phyloP scores from a whole-genome alignment of 2,329 filamentous ascomycete genomes.

The Colletotrichum neosansevieriae region DNA sequence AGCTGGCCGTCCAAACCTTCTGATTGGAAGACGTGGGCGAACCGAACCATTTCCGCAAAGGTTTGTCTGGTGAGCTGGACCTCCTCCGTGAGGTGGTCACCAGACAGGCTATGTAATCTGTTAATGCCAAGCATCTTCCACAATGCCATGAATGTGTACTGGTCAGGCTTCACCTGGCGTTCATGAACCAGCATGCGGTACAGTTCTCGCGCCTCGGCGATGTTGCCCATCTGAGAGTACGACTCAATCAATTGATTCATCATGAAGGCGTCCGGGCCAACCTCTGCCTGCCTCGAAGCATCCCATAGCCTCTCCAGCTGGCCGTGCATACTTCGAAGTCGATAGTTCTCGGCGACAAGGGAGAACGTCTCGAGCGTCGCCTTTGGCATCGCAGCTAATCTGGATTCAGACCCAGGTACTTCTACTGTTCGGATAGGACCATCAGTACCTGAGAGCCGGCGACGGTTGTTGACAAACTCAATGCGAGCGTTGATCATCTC shows the following conservation, averaged over 20 bases:
- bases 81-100: constrained; percentile 48
- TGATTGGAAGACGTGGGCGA: constrained; percentile 57
- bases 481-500: constrained; percentile 80
- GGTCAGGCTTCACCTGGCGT: constrained; percentile 68
- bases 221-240: constrained; percentile 70
- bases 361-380: constrained; percentile 85
- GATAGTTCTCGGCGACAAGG: constrained; percentile 79
- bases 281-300: constrained; percentile 71
- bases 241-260: constrained; percentile 83
- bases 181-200: constrained; percentile 66
- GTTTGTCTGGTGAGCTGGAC: constrained; percentile 53
- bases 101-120: constrained; percentile 54
- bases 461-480: constrained; percentile 67
- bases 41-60: constrained; percentile 64
- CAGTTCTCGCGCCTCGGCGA: constrained; percentile 64
- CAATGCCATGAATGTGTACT: constrained; percentile 76
- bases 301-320: constrained; percentile 72
- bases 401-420: constrained; percentile 18
- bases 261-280: constrained; percentile 78
- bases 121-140: constrained; percentile 71
- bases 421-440: constrained; percentile 46
- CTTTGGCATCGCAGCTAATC: constrained; percentile 55
- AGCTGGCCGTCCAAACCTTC: constrained; percentile 60
- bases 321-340: constrained; percentile 68
- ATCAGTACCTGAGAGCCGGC: constrained; percentile 46